A percentile compares a stretch with the other conserved stretches of the same genome.
phyloP scores from a whole-genome alignment of 192 early-diverging fungal species.

The Phlyctochytrium arcticum region DNA sequence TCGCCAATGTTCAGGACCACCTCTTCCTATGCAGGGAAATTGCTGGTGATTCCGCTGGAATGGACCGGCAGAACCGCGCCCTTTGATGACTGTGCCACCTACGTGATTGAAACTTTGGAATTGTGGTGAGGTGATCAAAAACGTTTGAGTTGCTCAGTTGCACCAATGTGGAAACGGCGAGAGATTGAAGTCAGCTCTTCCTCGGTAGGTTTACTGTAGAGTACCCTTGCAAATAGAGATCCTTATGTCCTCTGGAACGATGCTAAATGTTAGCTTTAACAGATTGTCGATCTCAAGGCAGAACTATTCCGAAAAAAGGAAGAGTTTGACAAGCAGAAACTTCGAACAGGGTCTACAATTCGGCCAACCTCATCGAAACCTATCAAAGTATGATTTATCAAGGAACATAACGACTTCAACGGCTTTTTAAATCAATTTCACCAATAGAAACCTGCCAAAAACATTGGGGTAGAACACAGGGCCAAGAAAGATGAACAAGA shows the following conservation, averaged over 20 bases:
- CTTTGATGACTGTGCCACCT: too few relatives aligned
- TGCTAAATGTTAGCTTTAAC: neutral
- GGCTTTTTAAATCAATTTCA: neutral
- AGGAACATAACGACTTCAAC: too few relatives aligned
- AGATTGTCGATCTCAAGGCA: slow-evolving; percentile 44
- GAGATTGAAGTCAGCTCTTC: slow-evolving; percentile 27
- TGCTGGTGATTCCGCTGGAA: too few relatives aligned
- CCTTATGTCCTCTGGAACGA: neutral
- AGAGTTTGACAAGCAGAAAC: slow-evolving; percentile 27
- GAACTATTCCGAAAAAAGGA: slow-evolving; percentile 37
- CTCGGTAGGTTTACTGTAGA: slow-evolving; percentile 14
- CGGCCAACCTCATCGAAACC: slow-evolving; percentile 18
- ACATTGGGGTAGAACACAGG: slow-evolving; percentile 45
- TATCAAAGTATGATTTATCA: slow-evolving; percentile 26
- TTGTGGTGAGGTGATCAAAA: too few relatives aligned
- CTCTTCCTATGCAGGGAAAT: too few relatives aligned
- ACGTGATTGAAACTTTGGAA: too few relatives aligned
- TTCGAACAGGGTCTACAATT: slow-evolving; percentile 6
- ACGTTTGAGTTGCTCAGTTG: neutral
- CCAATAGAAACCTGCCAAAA: slow-evolving; percentile 36
- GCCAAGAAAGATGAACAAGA: slow-evolving; percentile 29
- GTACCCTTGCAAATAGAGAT: neutral
- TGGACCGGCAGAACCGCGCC: too few relatives aligned
- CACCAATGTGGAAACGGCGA: slow-evolving; percentile 27
- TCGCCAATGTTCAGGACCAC: too few relatives aligned